Conservation (phyloP, 768 basidiomycete genomes). For the Dentipellis fragilis region DNA sequence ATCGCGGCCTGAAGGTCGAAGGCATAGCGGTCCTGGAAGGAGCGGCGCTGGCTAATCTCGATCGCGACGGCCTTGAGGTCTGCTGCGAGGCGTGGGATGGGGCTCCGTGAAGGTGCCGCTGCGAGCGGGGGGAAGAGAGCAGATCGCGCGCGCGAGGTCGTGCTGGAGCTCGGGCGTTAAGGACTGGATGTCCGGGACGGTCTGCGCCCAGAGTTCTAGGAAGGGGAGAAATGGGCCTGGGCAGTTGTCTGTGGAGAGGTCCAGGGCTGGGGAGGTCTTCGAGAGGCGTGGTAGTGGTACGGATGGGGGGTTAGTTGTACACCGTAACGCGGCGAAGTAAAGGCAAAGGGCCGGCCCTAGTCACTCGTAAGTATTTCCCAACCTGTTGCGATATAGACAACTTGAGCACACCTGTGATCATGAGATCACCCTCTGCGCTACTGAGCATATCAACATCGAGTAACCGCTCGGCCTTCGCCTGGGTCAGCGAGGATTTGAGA, state of each 20-base stretch:
- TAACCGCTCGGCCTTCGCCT: constrained; percentile 65
- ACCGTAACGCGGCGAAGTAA: constrained; percentile 76
- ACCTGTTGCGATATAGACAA: not conserved
- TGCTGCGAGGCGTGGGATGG: constrained; percentile 57
- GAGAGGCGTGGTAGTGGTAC: constrained; percentile 61
- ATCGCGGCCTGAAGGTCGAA: constrained; percentile 70
- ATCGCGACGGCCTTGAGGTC: constrained; percentile 81
- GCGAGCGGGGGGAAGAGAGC: constrained; percentile 31
- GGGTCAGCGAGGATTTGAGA: constrained; percentile 64
- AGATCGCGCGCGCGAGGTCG: constrained; percentile 76
- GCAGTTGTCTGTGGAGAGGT: constrained; percentile 60
- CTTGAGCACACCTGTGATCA: constrained; percentile 60
- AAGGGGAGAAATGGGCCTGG: constrained; percentile 60
- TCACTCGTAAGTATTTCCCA: not conserved
- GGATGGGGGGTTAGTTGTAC: constrained; percentile 66
- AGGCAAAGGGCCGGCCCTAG: constrained; percentile 73
- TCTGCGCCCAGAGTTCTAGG: constrained; percentile 60
- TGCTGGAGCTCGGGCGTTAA: constrained; percentile 60
- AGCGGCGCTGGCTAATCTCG: constrained; percentile 75
- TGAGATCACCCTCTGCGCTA: constrained; percentile 73
- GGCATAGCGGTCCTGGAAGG: constrained; percentile 75
- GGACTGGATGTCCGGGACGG: constrained; percentile 54
- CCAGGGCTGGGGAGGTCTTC: constrained; percentile 37
- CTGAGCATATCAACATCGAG: constrained; percentile 65
- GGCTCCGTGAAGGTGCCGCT: constrained; percentile 28